Evolutionary conservation across 139 green algal genomes (phyloP).

Genomic region (Klebsormidium nitens): DNA sequence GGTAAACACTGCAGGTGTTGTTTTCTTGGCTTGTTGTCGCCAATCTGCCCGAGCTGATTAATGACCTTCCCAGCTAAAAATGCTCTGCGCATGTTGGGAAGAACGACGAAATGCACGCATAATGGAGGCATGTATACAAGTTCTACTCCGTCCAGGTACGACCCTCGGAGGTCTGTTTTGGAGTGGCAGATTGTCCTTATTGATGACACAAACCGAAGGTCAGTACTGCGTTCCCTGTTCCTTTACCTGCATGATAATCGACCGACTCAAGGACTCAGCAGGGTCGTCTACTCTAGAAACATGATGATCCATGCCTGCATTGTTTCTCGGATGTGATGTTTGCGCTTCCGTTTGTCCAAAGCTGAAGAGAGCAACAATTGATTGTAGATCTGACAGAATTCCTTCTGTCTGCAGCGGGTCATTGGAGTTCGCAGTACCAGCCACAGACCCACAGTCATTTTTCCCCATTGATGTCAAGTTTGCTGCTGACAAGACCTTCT

Average conservation of each 20-base stretch:
- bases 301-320: neutral
- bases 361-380: neutral
- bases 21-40: neutral
- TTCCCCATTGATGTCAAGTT: conserved; percentile 92
- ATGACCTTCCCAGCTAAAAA: neutral
- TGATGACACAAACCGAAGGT: conserved; percentile 72
- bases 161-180: conserved; percentile 57
- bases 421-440: conserved; percentile 91
- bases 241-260: neutral
- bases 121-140: neutral
- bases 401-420: conserved; percentile 54
- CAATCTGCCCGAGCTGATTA: neutral
- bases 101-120: conserved; percentile 69
- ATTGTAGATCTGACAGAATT: neutral
- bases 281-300: neutral
- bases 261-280: neutral
- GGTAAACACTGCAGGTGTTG: neutral
- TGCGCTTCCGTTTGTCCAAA: neutral
- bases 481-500: conserved; percentile 63
- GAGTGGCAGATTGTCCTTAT: conserved; percentile 89
- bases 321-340: neutral
- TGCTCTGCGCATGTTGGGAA: neutral
- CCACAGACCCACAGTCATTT: conserved; percentile 66
- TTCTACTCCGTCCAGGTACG: conserved; percentile 52
- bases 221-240: neutral